Base-by-base conservation (phyloP, 495 filamentous ascomycete species). In the Pseudomonodictys pantanalensis region DNA sequence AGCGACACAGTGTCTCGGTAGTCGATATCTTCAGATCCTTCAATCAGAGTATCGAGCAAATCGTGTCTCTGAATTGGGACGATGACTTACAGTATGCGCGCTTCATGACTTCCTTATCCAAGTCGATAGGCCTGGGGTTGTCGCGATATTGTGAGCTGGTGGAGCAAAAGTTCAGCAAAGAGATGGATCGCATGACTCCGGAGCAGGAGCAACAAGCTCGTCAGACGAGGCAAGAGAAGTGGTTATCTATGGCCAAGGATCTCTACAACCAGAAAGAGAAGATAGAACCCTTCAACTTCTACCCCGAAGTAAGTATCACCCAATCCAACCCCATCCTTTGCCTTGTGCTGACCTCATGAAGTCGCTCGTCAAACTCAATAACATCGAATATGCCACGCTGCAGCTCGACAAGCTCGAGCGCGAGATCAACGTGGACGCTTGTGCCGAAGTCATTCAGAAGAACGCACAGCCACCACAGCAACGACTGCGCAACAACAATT, bases 331-430 rank as follows among this genome's bases (percentile, higher is more conserved):
- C n/a, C n/a, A 17, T 39, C 5, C 9, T 30, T 28, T 17, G 17
- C 8, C 32, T 44, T 68, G 59, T 69, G 35, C 9, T 65, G 62
- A 68, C 57, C 45, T 38, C 18, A 24, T 33, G 38, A 65, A 96
- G 91, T 97, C 91, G 29, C 85, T 97, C 63, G 89, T 97, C 45
- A 99, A 99, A 74, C 79, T 99, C 61, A 99, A 99, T 77, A 96
- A 99, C 67, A 82, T 97, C 63, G 92, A 97, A 74, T 96, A 87
- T 75, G 93, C 91, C 23, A 86, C 92, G 67, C 79, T 87, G 20
- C 91, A 95, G 63, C 78, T 97, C 39, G 95, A 99, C 69, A 89
- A 86, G 68, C 80, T 99, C 15, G 92, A 96, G 68, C 83, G 80
- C 58, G 86, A 88, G 60, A 86, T 97, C 74, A 88, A 96, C 68